These are phyloP conservation scores for Puccinia polysora DNA, from an alignment of 1,284 basidiomycete genomes.

Conservation along the genomic window DNA sequence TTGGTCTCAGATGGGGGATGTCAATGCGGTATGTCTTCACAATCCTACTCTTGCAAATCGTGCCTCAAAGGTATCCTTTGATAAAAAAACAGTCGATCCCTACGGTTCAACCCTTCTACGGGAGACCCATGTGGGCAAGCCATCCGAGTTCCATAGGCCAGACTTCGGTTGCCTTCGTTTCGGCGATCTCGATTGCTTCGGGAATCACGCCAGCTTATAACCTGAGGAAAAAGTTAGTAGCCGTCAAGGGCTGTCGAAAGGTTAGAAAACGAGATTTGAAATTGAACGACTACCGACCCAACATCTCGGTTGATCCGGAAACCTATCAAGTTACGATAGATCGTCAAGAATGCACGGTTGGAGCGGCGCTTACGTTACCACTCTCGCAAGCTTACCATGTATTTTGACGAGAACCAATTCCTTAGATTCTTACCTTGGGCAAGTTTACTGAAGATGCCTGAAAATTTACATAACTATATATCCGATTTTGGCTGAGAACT, in stretches of 20 bases:
- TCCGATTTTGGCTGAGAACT: too few relatives aligned
- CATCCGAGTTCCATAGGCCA: slow-evolving; percentile 68
- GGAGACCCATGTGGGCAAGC: slow-evolving; percentile 80
- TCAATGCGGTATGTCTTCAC: slow-evolving; percentile 48
- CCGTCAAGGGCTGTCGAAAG: slow-evolving; percentile 71
- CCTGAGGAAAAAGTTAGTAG: slow-evolving; percentile 68
- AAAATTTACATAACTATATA: too few relatives aligned
- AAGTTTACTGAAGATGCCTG: too few relatives aligned
- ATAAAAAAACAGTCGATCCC: slow-evolving; percentile 65
- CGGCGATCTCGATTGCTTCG: slow-evolving; percentile 62
- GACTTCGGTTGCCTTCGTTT: slow-evolving; percentile 80
- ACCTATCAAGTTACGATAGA: slow-evolving; percentile 80
- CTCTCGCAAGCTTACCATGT: slow-evolving; percentile 56
- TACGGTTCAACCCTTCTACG: slow-evolving; percentile 79
- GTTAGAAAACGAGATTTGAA: slow-evolving; percentile 88
- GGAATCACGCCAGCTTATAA: slow-evolving; percentile 58
- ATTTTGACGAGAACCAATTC: too few relatives aligned
- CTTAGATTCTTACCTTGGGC: too few relatives aligned
- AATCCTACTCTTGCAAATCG: background rate
- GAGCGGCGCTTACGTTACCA: slow-evolving; percentile 68
- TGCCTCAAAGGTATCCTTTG: background rate
- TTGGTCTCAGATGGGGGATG: slow-evolving; percentile 63
- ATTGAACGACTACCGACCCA: slow-evolving; percentile 75
- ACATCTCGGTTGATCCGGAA: slow-evolving; percentile 86
- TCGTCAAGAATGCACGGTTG: slow-evolving; percentile 69